phyloP scores from a whole-genome alignment of 2,329 filamentous ascomycete species.

The Trichoderma koningii region DNA sequence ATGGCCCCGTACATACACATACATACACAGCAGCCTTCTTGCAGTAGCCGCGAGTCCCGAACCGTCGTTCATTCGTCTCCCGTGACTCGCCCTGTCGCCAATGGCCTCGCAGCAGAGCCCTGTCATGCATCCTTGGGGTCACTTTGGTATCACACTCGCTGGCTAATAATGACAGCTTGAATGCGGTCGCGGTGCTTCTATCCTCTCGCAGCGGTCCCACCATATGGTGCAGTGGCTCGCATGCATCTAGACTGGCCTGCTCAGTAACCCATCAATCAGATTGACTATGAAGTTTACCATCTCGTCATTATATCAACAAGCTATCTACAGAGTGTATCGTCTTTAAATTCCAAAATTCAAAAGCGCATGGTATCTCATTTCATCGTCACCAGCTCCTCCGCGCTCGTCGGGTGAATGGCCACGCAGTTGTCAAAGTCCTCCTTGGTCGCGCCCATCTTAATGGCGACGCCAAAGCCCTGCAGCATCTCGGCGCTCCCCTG shows the following conservation, averaged over 20 bases:
- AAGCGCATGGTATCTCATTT: conserved; percentile 44
- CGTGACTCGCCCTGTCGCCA: conserved; percentile 16
- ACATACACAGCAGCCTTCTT: not conserved
- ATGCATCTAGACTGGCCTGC: too few species aligned
- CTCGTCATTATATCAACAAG: not conserved
- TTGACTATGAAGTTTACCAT: not conserved
- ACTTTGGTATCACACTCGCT: not conserved
- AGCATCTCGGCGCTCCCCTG: conserved; percentile 74
- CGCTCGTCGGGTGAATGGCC: conserved; percentile 75
- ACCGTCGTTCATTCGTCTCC: conserved; percentile 4
- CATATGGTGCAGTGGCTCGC: too few species aligned
- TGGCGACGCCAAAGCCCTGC: conserved; percentile 72
- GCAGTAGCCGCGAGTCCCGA: conserved; percentile 24
- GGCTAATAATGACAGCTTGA: conserved; percentile 6
- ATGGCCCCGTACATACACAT: not conserved
- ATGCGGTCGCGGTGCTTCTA: not conserved
- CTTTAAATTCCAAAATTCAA: not conserved
- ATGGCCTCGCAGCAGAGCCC: conserved; percentile 2
- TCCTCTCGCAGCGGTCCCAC: not conserved
- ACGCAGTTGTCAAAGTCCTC: conserved; percentile 74
- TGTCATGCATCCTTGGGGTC: conserved; percentile 1
- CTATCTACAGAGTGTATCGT: conserved; percentile 6
- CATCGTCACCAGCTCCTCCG: conserved; percentile 73
- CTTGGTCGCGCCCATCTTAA: conserved; percentile 82
- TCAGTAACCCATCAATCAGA: not conserved